Base-by-base conservation (phyloP, 192 early-diverging fungal species). In the Umbelopsis vinacea region DNA sequence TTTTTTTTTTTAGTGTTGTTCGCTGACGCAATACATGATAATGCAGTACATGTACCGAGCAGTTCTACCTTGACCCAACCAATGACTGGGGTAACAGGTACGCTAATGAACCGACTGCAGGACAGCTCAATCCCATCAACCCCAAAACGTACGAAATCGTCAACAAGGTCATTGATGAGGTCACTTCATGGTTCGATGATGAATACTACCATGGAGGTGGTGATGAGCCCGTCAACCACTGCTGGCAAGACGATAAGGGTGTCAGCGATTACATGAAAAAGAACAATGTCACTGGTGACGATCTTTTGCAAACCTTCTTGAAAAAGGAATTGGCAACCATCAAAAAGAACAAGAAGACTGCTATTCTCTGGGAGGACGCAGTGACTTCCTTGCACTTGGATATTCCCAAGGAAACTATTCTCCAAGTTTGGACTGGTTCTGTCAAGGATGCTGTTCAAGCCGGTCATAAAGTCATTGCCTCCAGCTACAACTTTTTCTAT, bases 281-380 rank as follows among this genome's bases (percentile, higher is more conserved):
- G 33, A 15, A 81, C 35, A 81, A 81, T 67, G 71, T 63, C 3
- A 47, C 67, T 29, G 45, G 72, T 11, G 14, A 72, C 52, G 69
- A 81, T 69, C 52, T 81, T 23, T 48, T 81, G 5, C 10, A 63
- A 6, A 72, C 70, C 7, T 90, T 90, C 71, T 79, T 87, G 70
- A 63, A 68, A 48, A 78, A 80, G 57, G 84, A 84, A 35, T 77
- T 89, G 48, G 68, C 60, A 1, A 79, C 74, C 11, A 74, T 88
- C 38, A 68, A 67, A 15, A 50, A 50, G 14, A 38, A 80, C 26
- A 74, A 82, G 11, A 91, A 89, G 71, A 82, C 72, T 12, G 81
- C 85, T 15, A 88, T 95, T 68, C 80, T 89, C 3, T 96, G 95
- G 95, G 92, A 95, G 73, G 53, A 71, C 93, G 29, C 82, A 84